A percentile compares a stretch with the other conserved stretches of the same genome.
These are phyloP conservation scores for Rhynchospora tenuis DNA, from an alignment of 176 grass and related monocot species.

Conservation along the genomic window DNA sequence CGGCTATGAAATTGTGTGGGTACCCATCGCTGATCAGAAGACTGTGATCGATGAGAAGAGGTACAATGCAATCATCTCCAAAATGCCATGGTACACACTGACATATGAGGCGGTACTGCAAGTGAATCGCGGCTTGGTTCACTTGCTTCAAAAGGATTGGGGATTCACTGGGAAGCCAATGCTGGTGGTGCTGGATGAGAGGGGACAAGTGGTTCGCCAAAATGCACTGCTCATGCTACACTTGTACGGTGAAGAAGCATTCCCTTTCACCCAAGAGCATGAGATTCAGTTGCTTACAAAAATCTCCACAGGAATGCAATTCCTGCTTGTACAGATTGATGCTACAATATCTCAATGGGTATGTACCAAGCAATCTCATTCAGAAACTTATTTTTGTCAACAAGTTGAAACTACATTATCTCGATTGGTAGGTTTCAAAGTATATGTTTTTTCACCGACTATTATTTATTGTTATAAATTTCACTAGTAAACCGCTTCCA, in stretches of 20 bases:
- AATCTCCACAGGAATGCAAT: conserved; percentile 1
- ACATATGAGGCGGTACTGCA: background rate
- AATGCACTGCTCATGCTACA: background rate
- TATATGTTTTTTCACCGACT: background rate
- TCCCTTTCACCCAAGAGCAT: background rate
- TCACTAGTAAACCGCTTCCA: background rate
- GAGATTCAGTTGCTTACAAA: conserved; percentile 4
- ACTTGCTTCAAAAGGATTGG: conserved; percentile 8
- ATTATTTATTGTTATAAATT: background rate
- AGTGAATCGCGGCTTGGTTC: conserved; percentile 2
- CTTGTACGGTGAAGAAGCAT: conserved; percentile 7
- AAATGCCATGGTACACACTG: conserved; percentile 8
- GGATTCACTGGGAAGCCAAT: conserved; percentile 2
- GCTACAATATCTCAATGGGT: conserved; percentile 1
- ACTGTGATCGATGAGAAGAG: background rate
- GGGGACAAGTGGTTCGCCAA: conserved; percentile 10
- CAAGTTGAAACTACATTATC: conserved; percentile 7
- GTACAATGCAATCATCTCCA: background rate
- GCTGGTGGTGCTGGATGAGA: conserved; percentile 1
- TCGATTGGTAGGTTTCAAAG: background rate
- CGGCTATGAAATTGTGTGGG: conserved; percentile 8
- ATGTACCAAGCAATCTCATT: conserved; percentile 3
- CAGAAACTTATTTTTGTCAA: conserved; percentile 8
- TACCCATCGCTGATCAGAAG: background rate
- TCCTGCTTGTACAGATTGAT: conserved; percentile 9